A percentile compares a stretch with the other conserved stretches of the same genome.
Conservation (phyloP, 2,329 filamentous ascomycete species). For the Venturia asperata region DNA sequence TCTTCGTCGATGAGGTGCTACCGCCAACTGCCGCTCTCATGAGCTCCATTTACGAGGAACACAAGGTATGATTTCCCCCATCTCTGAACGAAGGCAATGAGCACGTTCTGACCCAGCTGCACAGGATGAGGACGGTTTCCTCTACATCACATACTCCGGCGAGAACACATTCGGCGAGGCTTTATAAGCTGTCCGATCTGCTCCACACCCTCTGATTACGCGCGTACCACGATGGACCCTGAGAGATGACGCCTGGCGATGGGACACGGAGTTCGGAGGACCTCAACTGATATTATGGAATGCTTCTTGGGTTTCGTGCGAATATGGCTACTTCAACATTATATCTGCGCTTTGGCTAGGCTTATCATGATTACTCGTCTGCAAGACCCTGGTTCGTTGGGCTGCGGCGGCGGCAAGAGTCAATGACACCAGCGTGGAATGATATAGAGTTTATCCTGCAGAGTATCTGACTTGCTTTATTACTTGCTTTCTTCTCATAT, state of each 20-base stretch:
- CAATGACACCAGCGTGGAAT: conserved; percentile 4
- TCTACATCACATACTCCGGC: conserved; percentile 97
- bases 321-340: not conserved
- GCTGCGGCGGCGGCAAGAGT: not conserved
- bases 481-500: conserved; percentile 4
- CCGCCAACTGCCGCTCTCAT: conserved; percentile 95
- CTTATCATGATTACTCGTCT: conserved; percentile 2
- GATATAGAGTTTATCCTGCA: not conserved
- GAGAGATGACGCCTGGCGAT: conserved; percentile 3
- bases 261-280: conserved; percentile 12
- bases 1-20: conserved; percentile 98
- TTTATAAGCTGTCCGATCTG: not conserved
- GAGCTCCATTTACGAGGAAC: conserved; percentile 99
- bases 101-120: conserved; percentile 15
- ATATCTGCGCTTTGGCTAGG: conserved; percentile 1
- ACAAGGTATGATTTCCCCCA: conserved; percentile 63
- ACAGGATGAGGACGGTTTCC: conserved; percentile 67
- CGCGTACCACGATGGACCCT: not conserved
- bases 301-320: not conserved
- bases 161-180: conserved; percentile 89
- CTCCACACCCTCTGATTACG: conserved; percentile 1
- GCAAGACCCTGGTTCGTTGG: conserved; percentile 2
- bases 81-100: not conserved
- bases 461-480: not conserved
- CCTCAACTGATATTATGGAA: not conserved